A percentile compares a stretch with the other conserved stretches of the same genome.
These are phyloP conservation scores for Blastomyces percursus DNA, from an alignment of 2,329 filamentous ascomycete species.

Conservation along the genomic window DNA sequence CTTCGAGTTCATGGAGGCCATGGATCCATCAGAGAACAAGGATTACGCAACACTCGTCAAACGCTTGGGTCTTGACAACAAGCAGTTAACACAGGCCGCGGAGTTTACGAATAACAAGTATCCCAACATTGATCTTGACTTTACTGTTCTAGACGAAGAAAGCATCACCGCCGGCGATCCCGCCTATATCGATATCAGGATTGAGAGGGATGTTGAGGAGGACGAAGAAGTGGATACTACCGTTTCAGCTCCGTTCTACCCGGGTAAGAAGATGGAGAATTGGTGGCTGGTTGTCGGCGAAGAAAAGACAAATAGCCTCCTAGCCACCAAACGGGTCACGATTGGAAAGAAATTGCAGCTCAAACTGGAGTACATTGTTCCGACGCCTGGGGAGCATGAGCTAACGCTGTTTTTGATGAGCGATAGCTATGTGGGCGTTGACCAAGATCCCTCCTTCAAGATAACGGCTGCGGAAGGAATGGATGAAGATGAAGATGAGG, in stretches of 20 bases:
- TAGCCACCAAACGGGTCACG: slow-evolving; percentile 91
- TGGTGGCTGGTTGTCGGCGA: slow-evolving; percentile 98
- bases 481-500: slow-evolving; percentile 79
- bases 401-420: slow-evolving; percentile 92
- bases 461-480: slow-evolving; percentile 81
- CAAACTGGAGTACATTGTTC: slow-evolving; percentile 78
- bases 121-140: slow-evolving; percentile 84
- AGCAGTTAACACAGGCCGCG: slow-evolving; percentile 77
- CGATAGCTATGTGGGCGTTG: slow-evolving; percentile 92
- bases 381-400: slow-evolving; percentile 72
- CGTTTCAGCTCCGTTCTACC: slow-evolving; percentile 94
- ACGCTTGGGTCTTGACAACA: slow-evolving; percentile 65
- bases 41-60: slow-evolving; percentile 69
- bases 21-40: slow-evolving; percentile 89
- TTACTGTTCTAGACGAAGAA: slow-evolving; percentile 71
- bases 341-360: slow-evolving; percentile 68
- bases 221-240: slow-evolving; percentile 65
- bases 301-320: slow-evolving; percentile 71
- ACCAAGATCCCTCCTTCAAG: slow-evolving; percentile 84
- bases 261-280: slow-evolving; percentile 83
- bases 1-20: slow-evolving; percentile 96
- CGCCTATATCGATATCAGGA: slow-evolving; percentile 69
- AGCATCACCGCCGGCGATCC: slow-evolving; percentile 70
- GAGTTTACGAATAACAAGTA: slow-evolving; percentile 95
- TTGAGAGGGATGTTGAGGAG: slow-evolving; percentile 70